A percentile compares a stretch with the other conserved stretches of the same genome.
Evolutionary conservation across 768 basidiomycete genomes (phyloP).

Genomic region (Steccherinum ochraceum): DNA sequence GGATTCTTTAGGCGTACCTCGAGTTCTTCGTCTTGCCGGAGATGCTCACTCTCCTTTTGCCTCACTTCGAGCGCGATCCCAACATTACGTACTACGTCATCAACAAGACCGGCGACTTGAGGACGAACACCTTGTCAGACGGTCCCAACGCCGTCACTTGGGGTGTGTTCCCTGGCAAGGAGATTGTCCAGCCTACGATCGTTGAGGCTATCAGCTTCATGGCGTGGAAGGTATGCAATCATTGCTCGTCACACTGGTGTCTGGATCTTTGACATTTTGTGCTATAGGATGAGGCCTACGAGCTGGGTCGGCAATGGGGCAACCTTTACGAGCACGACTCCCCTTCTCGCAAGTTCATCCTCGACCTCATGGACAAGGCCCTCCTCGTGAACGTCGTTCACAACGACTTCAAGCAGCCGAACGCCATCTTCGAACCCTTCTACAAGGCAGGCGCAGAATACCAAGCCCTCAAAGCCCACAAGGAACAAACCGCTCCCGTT

Average conservation of each 20-base stretch:
- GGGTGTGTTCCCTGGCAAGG: conserved; percentile 97
- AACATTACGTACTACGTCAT: conserved; percentile 96
- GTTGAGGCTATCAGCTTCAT: conserved; percentile 97
- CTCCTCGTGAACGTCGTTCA: conserved; percentile 95
- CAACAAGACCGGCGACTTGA: conserved; percentile 90
- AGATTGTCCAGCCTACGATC: conserved; percentile 93
- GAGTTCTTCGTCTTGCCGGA: conserved; percentile 88
- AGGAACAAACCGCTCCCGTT: conserved; percentile 31
- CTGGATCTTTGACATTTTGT: conserved; percentile 7
- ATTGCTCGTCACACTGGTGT: background rate
- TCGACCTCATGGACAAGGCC: conserved; percentile 70
- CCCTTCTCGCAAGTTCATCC: conserved; percentile 67
- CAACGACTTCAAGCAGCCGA: conserved; percentile 84
- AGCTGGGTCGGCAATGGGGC: conserved; percentile 90
- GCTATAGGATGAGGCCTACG: conserved; percentile 86
- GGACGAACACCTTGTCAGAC: conserved; percentile 91
- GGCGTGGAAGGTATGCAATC: conserved; percentile 81
- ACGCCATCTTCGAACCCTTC: conserved; percentile 87
- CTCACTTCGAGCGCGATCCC: conserved; percentile 79
- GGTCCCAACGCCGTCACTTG: conserved; percentile 99
- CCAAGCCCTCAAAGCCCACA: conserved; percentile 16
- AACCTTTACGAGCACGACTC: conserved; percentile 76
- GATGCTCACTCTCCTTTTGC: conserved; percentile 64
- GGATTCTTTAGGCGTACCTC: conserved; percentile 68
- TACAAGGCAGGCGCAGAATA: conserved; percentile 67